These are phyloP conservation scores for Xylariaceae sp. DNA, from an alignment of 2,329 filamentous ascomycete species.

Conservation along the genomic window DNA sequence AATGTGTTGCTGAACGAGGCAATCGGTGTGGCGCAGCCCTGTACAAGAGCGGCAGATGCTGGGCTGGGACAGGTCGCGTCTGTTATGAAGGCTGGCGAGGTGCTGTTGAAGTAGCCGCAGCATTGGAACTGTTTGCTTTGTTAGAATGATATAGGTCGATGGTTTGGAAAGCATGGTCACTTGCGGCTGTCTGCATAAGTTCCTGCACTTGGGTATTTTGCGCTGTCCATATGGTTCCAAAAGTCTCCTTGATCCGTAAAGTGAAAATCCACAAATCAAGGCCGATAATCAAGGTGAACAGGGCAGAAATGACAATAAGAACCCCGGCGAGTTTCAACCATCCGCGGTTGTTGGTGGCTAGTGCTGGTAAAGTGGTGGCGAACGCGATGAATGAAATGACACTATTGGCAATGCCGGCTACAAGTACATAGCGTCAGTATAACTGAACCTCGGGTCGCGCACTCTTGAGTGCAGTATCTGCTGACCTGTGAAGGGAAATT, in stretches of 20 bases:
- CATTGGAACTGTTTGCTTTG: constrained; percentile 63
- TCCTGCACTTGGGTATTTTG: constrained; percentile 59
- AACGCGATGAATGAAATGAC: constrained; percentile 71
- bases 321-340: constrained; percentile 71
- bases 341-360: constrained; percentile 63
- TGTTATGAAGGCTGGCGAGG: constrained; percentile 67
- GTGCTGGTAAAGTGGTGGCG: constrained; percentile 65
- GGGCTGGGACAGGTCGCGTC: constrained; percentile 67
- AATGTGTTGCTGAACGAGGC: constrained; percentile 67
- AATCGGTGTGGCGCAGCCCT: constrained; percentile 68
- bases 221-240: constrained; percentile 58
- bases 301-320: constrained; percentile 57
- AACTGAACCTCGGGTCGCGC: background rate
- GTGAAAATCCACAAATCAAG: constrained; percentile 72
- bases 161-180: constrained; percentile 22
- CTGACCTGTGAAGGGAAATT: constrained; percentile 51
- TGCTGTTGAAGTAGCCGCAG: constrained; percentile 76
- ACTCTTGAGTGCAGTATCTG: background rate
- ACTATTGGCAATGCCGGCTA: constrained; percentile 71
- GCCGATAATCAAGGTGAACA: constrained; percentile 66
- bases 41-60: constrained; percentile 65
- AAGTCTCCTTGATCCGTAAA: constrained; percentile 62
- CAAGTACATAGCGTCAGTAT: constrained; percentile 1
- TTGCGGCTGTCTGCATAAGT: constrained; percentile 67
- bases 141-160: constrained; percentile 18